Percentiles rank a stretch among this genome's conserved stretches.
Conservation (phyloP, 129 eudicot genomes). For the Deinandra increscens region DNA sequence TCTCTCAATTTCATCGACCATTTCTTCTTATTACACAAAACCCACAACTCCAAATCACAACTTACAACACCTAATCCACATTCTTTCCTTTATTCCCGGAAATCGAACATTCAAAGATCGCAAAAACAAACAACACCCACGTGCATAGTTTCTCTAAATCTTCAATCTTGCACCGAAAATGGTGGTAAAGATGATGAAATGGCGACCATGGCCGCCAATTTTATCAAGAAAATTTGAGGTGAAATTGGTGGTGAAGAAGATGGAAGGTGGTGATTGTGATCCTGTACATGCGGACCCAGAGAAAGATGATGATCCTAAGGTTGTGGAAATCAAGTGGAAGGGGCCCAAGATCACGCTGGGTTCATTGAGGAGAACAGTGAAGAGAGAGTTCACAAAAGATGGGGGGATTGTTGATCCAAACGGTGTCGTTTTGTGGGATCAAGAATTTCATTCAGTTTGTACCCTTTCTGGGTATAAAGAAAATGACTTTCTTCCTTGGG, state of each 20-base stretch:
- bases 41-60: slow-evolving; percentile 21
- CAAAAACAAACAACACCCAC: slow-evolving; percentile 10
- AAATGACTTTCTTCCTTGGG: slow-evolving; percentile 93
- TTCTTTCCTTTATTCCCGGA: slow-evolving; percentile 1
- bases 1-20: slow-evolving; percentile 6
- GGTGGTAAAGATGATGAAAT: slow-evolving; percentile 93
- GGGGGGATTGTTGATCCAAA: slow-evolving; percentile 28
- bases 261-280: slow-evolving; percentile 37
- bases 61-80: slow-evolving; percentile 6
- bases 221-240: slow-evolving; percentile 66
- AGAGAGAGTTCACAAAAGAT: slow-evolving; percentile 54
- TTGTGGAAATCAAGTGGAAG: slow-evolving; percentile 89
- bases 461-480: slow-evolving; percentile 65
- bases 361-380: slow-evolving; percentile 68
- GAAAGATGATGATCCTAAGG: slow-evolving; percentile 29
- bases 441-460: slow-evolving; percentile 66
- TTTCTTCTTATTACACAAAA: neutral
- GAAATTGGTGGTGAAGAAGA: slow-evolving; percentile 50
- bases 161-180: slow-evolving; percentile 31
- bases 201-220: slow-evolving; percentile 96
- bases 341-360: slow-evolving; percentile 68
- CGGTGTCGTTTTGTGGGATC: slow-evolving; percentile 79
- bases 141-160: neutral
- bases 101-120: slow-evolving; percentile 6
- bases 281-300: slow-evolving; percentile 42